phyloP scores from a whole-genome alignment of 352 stramenopile species.

The Paralagenidium karlingii region DNA sequence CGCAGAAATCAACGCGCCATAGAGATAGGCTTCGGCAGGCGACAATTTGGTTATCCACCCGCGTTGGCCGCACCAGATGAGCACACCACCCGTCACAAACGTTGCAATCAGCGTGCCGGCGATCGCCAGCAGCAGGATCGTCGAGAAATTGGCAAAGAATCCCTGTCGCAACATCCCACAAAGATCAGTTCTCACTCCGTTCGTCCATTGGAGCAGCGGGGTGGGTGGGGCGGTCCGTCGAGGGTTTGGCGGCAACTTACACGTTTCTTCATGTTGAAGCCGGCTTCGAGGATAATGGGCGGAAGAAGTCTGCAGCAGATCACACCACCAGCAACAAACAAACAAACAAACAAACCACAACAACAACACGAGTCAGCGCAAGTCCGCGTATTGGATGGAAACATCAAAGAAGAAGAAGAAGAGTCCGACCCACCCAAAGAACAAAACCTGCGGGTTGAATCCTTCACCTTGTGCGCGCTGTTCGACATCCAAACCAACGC shows the following conservation, averaged over 20 bases:
- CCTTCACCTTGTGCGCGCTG: too few relatives aligned
- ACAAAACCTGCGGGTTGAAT: conserved; percentile 77
- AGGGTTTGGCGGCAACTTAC: conserved; percentile 15
- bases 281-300: conserved; percentile 76
- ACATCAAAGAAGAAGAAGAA: too few relatives aligned
- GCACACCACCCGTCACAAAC: conserved; percentile 62
- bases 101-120: conserved; percentile 68
- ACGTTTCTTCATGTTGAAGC: conserved; percentile 82
- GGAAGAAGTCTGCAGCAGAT: conserved; percentile 20
- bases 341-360: too few relatives aligned
- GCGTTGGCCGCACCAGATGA: conserved; percentile 64
- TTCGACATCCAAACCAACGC: too few relatives aligned
- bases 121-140: conserved; percentile 72
- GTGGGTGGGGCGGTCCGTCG: too few relatives aligned
- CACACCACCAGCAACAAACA: not conserved
- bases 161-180: too few relatives aligned
- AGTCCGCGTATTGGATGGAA: too few relatives aligned
- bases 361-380: too few relatives aligned
- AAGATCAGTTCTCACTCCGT: too few relatives aligned
- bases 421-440: conserved; percentile 41
- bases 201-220: too few relatives aligned
- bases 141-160: conserved; percentile 82
- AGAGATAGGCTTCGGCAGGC: conserved; percentile 83
- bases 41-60: conserved; percentile 67
- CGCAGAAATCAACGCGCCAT: conserved; percentile 87